Percentiles rank a stretch among this genome's conserved stretches.
phyloP scores from a whole-genome alignment of 306 rosid genomes.

The Sphenostylis stenocarpa region DNA sequence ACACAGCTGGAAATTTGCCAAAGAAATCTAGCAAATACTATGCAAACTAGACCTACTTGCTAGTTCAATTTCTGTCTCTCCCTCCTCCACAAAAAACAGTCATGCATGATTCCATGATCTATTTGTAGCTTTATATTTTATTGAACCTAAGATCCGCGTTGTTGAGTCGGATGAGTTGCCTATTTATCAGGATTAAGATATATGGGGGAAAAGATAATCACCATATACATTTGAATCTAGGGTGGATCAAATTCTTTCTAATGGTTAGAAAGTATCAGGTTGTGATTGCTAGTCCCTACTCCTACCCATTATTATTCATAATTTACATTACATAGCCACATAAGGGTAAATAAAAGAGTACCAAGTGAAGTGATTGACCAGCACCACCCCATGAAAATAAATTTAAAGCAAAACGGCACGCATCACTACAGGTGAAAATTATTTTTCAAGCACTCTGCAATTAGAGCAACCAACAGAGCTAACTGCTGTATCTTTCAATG shows the following conservation, averaged over 20 bases:
- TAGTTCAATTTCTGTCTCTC: neutral
- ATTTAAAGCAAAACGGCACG: neutral
- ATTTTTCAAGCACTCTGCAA: neutral
- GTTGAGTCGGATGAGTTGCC: neutral
- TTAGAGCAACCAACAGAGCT: neutral
- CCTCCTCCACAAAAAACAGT: neutral
- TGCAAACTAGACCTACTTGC: neutral
- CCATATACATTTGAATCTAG: neutral
- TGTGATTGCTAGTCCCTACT: constrained; percentile 9
- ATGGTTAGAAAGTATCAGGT: neutral
- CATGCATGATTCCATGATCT: neutral
- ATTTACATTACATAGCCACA: constrained; percentile 9
- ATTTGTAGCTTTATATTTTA: neutral
- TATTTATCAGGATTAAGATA: neutral
- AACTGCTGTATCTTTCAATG: neutral
- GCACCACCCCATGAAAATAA: too few relatives aligned
- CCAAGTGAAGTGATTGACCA: neutral
- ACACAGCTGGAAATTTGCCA: neutral
- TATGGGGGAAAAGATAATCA: neutral
- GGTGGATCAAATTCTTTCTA: neutral
- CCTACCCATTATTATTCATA: neutral
- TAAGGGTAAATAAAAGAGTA: neutral
- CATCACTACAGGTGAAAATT: neutral
- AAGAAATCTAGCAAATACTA: neutral
- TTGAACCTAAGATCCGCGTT: neutral